Evolutionary conservation across 768 basidiomycete genomes (phyloP).

Genomic region (Collybia sp.): DNA sequence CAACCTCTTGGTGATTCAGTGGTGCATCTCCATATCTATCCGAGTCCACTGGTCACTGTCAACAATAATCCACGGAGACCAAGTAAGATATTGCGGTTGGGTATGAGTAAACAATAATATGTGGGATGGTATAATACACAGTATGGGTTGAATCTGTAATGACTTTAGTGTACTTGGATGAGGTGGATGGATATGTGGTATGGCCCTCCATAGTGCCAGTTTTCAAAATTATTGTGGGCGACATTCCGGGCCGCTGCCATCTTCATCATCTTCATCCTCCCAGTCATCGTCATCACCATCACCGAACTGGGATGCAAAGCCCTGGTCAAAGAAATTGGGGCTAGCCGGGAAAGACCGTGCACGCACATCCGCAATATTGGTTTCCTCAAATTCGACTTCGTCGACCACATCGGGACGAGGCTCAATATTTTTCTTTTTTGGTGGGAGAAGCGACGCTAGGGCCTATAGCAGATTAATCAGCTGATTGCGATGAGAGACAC

Average conservation of each 20-base stretch:
- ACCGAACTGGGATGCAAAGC: conserved; percentile 66
- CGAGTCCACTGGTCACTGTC: no score
- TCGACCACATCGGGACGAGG: conserved; percentile 71
- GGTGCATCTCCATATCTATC: no score
- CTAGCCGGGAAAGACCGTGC: conserved; percentile 70
- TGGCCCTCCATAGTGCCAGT: not conserved
- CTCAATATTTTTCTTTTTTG: conserved; percentile 70
- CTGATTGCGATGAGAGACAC: not conserved
- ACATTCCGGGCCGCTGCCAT: conserved; percentile 51
- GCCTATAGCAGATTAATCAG: conserved; percentile 34
- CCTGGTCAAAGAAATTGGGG: conserved; percentile 75
- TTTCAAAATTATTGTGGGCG: conserved; percentile 43
- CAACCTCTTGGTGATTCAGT: no score
- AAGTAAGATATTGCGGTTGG: no score
- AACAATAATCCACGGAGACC: no score
- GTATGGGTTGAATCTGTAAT: no score
- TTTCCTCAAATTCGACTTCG: conserved; percentile 67
- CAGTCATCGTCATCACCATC: conserved; percentile 65
- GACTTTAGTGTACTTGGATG: no score
- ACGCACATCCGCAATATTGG: conserved; percentile 82
- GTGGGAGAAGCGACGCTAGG: conserved; percentile 63
- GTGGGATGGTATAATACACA: no score
- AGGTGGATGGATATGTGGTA: no score
- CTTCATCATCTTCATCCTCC: conserved; percentile 67
- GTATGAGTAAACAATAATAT: no score